A percentile compares a stretch with the other conserved stretches of the same genome.
Evolutionary conservation across 2,329 filamentous ascomycete species (phyloP).

Genomic region (Tolypocladium capitatum): DNA sequence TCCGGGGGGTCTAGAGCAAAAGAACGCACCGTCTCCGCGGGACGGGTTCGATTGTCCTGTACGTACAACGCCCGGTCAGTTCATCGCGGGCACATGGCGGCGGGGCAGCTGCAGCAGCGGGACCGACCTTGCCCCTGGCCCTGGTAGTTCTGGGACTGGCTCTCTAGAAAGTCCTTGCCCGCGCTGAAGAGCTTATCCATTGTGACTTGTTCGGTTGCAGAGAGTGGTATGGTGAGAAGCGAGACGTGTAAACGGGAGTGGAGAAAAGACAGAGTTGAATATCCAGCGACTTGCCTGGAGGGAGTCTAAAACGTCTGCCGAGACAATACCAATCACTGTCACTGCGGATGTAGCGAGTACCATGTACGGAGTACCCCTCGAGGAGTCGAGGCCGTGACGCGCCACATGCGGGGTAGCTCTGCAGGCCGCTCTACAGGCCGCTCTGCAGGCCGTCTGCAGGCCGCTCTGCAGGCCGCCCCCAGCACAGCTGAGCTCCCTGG

Average conservation of each 20-base stretch:
- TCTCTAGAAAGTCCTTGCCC: constrained; percentile 23
- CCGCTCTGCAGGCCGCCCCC: too few species aligned
- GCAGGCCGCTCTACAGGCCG: too few species aligned
- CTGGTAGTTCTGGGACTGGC: constrained; percentile 14
- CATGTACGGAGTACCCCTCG: too few species aligned
- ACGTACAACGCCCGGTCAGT: background rate
- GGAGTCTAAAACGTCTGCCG: background rate
- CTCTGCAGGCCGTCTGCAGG: too few species aligned
- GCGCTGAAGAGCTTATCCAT: constrained; percentile 26
- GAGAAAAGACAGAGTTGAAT: background rate
- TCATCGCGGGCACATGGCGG: background rate
- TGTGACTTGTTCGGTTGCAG: constrained; percentile 3
- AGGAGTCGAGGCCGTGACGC: background rate
- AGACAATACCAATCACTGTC: too few species aligned
- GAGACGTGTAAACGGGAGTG: background rate
- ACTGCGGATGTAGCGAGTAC: too few species aligned
- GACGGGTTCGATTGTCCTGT: constrained; percentile 2
- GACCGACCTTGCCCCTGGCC: constrained; percentile 5
- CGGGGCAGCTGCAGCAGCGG: background rate
- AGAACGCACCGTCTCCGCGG: constrained; percentile 6
- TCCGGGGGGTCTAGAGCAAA: background rate
- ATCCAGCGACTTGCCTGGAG: background rate
- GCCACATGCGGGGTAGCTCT: background rate
- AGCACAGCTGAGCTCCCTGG: background rate
- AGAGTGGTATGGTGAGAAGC: background rate